Percentiles rank a stretch among this genome's conserved stretches.
These are phyloP conservation scores for Trichophyton rubrum DNA, from an alignment of 2,329 filamentous ascomycete species.

Conservation along the genomic window DNA sequence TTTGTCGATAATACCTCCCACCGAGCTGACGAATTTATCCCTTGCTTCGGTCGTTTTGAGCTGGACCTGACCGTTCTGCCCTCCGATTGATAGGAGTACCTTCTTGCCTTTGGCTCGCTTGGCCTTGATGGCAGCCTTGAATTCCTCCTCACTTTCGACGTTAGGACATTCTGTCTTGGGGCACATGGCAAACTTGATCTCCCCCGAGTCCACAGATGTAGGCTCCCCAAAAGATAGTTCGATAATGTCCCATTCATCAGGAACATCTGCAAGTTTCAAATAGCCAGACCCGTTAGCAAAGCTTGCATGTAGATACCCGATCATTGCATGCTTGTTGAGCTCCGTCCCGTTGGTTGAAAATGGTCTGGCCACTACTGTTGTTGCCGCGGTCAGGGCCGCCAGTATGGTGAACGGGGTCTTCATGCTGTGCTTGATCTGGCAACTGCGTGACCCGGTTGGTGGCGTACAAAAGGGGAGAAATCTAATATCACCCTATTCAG, in stretches of 20 bases:
- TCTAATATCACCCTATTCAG: neutral
- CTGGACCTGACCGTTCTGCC: constrained; percentile 8
- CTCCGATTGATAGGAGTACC: constrained; percentile 6
- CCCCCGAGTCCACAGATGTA: constrained; percentile 6
- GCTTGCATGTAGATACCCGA: constrained; percentile 7
- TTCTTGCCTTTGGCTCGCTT: constrained; percentile 7
- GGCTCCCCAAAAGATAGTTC: constrained; percentile 6
- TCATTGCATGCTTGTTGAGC: constrained; percentile 3
- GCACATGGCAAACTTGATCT: constrained; percentile 3
- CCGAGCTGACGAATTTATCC: constrained; percentile 7
- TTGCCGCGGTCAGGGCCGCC: neutral
- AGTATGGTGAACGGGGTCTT: neutral
- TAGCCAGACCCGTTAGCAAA: constrained; percentile 8
- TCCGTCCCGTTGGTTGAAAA: neutral
- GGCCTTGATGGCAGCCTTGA: constrained; percentile 4
- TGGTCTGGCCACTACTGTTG: neutral
- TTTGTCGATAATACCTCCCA: constrained; percentile 5
- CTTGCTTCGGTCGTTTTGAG: constrained; percentile 1
- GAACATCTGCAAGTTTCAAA: constrained; percentile 2
- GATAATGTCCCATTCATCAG: constrained; percentile 6
- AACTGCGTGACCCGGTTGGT: neutral
- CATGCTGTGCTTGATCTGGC: neutral
- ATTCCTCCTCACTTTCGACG: constrained; percentile 7
- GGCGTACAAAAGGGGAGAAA: neutral
- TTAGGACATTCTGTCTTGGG: constrained; percentile 5